Base-by-base conservation (phyloP, 768 basidiomycete species). In the Paxillus ammoniavirescens region DNA sequence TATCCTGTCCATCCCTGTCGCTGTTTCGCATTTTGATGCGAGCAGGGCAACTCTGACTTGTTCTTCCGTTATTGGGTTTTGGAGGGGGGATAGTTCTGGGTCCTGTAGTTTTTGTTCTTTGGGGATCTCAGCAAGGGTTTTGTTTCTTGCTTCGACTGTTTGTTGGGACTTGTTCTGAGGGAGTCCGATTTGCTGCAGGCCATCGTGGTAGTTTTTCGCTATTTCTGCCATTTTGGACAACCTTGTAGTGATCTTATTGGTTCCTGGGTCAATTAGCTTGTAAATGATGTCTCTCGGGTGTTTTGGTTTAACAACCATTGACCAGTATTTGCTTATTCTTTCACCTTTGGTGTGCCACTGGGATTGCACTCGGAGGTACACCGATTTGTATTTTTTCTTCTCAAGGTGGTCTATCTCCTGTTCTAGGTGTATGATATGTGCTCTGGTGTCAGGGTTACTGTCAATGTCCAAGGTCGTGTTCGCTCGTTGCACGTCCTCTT, bases 161-260 rank as follows among this genome's bases (percentile, higher is more conserved):
- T 31, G 17, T 17, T 23, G n/a, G n/a, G n/a, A n/a, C n/a, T n/a
- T n/a, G n/a, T n/a, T n/a, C n/a, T n/a, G n/a, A n/a, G n/a, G n/a
- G n/a, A n/a, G n/a, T n/a, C n/a, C n/a, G n/a, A n/a, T 10, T 54
- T 35, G 0, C 36, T 76, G 72, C 0, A 75, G 61, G 1, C 60
- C 10, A 2, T 57, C 21, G 6, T 60, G 53, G 40, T 60, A 50
- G 1, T 17, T 2, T 0, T 13, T 0, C 0, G 72, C 68, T 0
- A 74, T 48, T 0, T 71, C 49, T 0, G 72, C 67, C 74, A 76
- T 76, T n/a, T 67, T 47, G 0, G 53, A 8, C 0, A 71, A 67
- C 0, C 50, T 10, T 0, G 8, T 35, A 0, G 31, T 37, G 0
- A 41, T 10, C 0, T 1, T n/a, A 1, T 48, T 37, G 0, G 49